Percentiles rank a stretch among this genome's conserved stretches.
Conservation (phyloP, 345 rosid genomes). For the Hibiscus tridactylites region DNA sequence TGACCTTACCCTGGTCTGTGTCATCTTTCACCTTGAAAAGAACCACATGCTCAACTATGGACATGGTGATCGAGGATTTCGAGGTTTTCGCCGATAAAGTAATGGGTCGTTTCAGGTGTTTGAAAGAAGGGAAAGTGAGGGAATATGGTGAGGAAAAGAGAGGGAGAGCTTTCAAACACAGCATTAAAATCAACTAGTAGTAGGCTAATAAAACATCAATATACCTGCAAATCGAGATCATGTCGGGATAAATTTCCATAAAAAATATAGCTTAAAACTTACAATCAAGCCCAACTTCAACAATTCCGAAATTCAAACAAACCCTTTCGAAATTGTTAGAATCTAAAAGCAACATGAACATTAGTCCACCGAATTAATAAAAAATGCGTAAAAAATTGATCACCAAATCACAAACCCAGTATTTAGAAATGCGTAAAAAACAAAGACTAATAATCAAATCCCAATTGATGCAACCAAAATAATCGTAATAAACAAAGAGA, state of each 20-base stretch:
- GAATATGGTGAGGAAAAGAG: slow-evolving; percentile 13
- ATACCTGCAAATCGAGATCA: neutral
- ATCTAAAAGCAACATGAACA: neutral
- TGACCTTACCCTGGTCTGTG: slow-evolving; percentile 35
- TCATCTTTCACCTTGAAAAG: slow-evolving; percentile 65
- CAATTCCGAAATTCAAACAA: neutral
- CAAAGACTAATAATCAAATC: neutral
- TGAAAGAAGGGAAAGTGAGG: slow-evolving; percentile 16
- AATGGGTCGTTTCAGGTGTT: neutral
- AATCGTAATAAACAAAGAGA: neutral
- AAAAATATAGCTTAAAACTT: neutral
- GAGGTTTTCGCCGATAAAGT: slow-evolving; percentile 11
- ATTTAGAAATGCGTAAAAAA: too few species aligned
- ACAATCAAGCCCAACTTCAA: neutral
- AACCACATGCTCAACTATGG: slow-evolving; percentile 67
- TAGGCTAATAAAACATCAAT: neutral
- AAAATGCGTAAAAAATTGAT: neutral
- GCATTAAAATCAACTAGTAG: slow-evolving; percentile 14
- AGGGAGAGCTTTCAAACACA: slow-evolving; percentile 15
- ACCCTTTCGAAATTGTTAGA: neutral
- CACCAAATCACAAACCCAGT: neutral
- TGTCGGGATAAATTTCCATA: neutral
- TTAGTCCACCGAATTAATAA: neutral
- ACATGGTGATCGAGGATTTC: slow-evolving; percentile 19
- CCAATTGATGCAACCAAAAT: neutral